These are phyloP conservation scores for Silene latifolia DNA, from an alignment of 148 eudicot species.

Conservation along the genomic window DNA sequence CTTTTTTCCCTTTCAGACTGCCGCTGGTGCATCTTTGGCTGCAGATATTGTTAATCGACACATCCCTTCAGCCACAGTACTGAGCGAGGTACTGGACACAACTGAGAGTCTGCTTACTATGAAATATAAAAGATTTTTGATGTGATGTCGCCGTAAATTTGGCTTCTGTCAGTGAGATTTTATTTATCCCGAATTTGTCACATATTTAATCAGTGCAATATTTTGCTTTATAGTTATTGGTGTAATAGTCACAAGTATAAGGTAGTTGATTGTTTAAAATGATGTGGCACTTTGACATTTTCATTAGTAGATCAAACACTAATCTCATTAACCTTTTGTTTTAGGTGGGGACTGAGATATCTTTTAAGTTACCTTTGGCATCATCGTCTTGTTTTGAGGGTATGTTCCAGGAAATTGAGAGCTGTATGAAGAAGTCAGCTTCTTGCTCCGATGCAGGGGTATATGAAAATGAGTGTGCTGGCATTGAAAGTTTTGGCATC, in stretches of 20 bases:
- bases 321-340: conserved; percentile 24
- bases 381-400: conserved; percentile 81
- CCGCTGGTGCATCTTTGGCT: conserved; percentile 75
- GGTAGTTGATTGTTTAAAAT: background rate
- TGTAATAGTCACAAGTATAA: background rate
- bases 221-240: background rate
- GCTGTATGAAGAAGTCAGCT: conserved; percentile 60
- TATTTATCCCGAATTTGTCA: background rate
- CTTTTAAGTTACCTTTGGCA: conserved; percentile 89
- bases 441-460: conserved; percentile 30
- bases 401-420: conserved; percentile 90
- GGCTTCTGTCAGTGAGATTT: background rate
- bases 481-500: conserved; percentile 94
- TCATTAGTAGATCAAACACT: conserved; percentile 7
- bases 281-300: background rate
- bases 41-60: conserved; percentile 82
- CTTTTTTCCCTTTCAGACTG: conserved; percentile 42
- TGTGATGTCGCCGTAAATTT: conserved; percentile 1
- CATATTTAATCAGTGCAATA: background rate
- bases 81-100: conserved; percentile 66
- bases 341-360: conserved; percentile 91
- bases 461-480: conserved; percentile 36
- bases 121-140: background rate
- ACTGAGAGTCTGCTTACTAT: background rate
- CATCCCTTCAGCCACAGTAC: conserved; percentile 83